These are phyloP conservation scores for Neurospora africana DNA, from an alignment of 495 filamentous ascomycete genomes.

Conservation along the genomic window DNA sequence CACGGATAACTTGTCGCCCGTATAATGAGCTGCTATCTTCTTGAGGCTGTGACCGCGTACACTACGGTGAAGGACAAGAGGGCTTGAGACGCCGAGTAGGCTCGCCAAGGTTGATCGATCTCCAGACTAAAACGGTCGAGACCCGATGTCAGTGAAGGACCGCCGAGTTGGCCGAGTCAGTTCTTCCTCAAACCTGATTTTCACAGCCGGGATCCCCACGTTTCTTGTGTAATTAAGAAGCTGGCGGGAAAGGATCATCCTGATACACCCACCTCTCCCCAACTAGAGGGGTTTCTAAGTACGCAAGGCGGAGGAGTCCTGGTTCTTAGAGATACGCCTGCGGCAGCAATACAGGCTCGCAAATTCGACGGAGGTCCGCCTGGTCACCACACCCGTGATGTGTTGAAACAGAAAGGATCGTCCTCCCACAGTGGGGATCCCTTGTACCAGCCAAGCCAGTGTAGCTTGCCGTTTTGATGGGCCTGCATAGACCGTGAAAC, in stretches of 20 bases:
- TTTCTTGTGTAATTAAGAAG: background rate
- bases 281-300: background rate
- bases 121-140: background rate
- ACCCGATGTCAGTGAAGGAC: background rate
- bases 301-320: background rate
- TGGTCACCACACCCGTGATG: background rate
- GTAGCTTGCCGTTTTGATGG: slow-evolving; percentile 15
- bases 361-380: background rate
- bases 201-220: background rate
- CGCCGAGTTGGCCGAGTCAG: background rate
- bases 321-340: background rate
- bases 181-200: background rate
- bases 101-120: background rate
- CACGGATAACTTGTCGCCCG: slow-evolving; percentile 8
- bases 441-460: slow-evolving; percentile 7
- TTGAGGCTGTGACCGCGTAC: background rate
- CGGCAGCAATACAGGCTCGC: background rate
- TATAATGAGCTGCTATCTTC: slow-evolving; percentile 4
- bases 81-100: background rate
- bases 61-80: slow-evolving; percentile 1
- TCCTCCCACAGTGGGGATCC: slow-evolving; percentile 2
- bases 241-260: background rate
- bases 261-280: background rate
- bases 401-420: background rate
- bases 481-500: slow-evolving; percentile 15